Evolutionary conservation across 768 basidiomycete genomes (phyloP).

Genomic region (Termitomyces heimii): DNA sequence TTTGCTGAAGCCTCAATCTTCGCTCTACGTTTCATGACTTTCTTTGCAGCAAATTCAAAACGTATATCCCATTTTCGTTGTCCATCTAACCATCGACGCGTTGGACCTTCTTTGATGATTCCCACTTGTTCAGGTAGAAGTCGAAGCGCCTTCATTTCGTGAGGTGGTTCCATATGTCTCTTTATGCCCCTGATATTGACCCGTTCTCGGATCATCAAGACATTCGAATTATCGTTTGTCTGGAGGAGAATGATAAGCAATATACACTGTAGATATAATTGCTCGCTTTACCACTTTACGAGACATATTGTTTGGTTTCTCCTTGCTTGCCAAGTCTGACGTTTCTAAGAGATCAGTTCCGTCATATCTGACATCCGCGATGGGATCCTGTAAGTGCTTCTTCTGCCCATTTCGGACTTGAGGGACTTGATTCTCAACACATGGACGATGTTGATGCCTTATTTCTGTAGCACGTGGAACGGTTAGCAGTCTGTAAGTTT

Average conservation of each 20-base stretch:
- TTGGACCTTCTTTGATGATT: slow-evolving; percentile 68
- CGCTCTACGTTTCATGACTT: slow-evolving; percentile 35
- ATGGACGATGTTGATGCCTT: not conserved
- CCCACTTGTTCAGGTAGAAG: slow-evolving; percentile 56
- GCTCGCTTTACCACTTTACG: not conserved
- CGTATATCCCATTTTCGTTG: slow-evolving; percentile 58
- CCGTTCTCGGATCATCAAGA: slow-evolving; percentile 56
- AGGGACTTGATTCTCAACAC: not conserved
- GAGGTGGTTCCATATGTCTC: slow-evolving; percentile 51
- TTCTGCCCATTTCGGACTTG: not conserved
- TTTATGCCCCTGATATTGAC: slow-evolving; percentile 42
- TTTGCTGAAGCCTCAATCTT: slow-evolving; percentile 41
- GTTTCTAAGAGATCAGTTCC: not conserved
- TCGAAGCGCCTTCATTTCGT: slow-evolving; percentile 46
- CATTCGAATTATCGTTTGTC: slow-evolving; percentile 24
- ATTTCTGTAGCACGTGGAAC: not conserved
- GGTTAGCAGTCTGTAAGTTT: slow-evolving; percentile 22
- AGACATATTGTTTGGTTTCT: not conserved
- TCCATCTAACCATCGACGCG: slow-evolving; percentile 53
- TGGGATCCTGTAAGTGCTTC: not conserved
- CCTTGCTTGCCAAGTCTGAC: not conserved
- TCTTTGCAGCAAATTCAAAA: slow-evolving; percentile 35
- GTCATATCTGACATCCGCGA: too few relatives aligned
- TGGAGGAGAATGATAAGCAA: not conserved
- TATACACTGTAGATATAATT: not conserved